Evolutionary conservation across 257 asterid species (phyloP), one percentile per base, ranked within the genome.

Genomic region (Solanum bukasovii): DNA sequence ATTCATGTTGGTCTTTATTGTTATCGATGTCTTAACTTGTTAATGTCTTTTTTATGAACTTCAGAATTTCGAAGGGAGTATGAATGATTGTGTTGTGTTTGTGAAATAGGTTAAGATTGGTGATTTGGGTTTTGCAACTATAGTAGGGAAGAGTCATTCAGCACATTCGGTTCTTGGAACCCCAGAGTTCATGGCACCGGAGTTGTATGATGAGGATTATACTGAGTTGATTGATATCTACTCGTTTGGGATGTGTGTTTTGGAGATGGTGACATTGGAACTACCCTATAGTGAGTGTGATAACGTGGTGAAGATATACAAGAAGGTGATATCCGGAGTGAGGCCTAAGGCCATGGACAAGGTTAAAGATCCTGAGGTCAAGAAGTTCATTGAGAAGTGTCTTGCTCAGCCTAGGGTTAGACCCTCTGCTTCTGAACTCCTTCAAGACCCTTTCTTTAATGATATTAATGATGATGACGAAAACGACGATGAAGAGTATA

Each of bases 101-200:
- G 5, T 79, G 87, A 13, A 88, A 87, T 85, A 95, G 98, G 96
- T 95, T 87, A 95, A 95, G 90, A 95, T 95, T 81, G 98, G 98
- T 71, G 98, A 95, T 88, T 89, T 94, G 87, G 98, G 97, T 3
- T 86, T 95, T 89, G 98, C 98, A 27, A 93, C 96, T 23, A 89
- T 87, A 11, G 95, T 94, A 38, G 96, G 94, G 81, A 91, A 90
- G 88, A 93, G 90, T 56, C 96, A 94, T 86, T 89, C 93, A 14
- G 98, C 96, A 8, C 96, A 92, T 87, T 92, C 98, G 2, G 38
- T 96, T 35, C 91, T 96, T 27, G 98, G 98, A 86, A 94, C 98
- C 34, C 98, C 98, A 2, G 98, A 95, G 85, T 95, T 94, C 92
- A 95, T 94, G 97, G 98, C 98, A 44, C 98, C 97, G 0, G 98